These are phyloP conservation scores for Clonostachys byssicola DNA, from an alignment of 2,329 filamentous ascomycete species.

Conservation along the genomic window DNA sequence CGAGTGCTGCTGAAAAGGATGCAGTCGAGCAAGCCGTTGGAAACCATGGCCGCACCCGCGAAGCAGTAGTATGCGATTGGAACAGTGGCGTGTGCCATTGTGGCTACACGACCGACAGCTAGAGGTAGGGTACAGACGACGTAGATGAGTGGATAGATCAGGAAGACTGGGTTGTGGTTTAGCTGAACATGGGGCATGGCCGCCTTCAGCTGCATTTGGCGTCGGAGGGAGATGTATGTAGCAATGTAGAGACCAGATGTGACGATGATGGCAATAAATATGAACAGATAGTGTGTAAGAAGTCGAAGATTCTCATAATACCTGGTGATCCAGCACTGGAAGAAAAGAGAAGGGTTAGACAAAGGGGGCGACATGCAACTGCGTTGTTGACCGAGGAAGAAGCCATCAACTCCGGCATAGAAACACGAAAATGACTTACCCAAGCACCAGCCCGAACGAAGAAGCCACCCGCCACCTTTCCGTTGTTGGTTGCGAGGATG, in stretches of 20 bases:
- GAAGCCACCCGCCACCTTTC: conserved; percentile 12
- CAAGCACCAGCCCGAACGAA: conserved; percentile 53
- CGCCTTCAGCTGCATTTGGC: conserved; percentile 2
- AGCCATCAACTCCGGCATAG: neutral
- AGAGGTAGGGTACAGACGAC: conserved; percentile 57
- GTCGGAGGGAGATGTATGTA: conserved; percentile 26
- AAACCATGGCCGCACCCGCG: conserved; percentile 45
- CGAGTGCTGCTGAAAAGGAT: conserved; percentile 31
- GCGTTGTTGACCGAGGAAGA: too few relatives aligned
- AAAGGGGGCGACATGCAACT: neutral
- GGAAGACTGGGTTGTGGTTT: conserved; percentile 30
- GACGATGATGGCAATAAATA: conserved; percentile 36
- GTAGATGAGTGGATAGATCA: conserved; percentile 60
- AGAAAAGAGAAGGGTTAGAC: neutral
- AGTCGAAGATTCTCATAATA: conserved; percentile 47
- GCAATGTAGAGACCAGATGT: conserved; percentile 28
- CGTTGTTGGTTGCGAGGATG: conserved; percentile 27
- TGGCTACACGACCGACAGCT: conserved; percentile 53
- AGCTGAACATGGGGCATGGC: neutral
- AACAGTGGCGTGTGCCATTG: conserved; percentile 43
- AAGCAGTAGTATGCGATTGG: conserved; percentile 43
- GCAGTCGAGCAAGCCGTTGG: conserved; percentile 39
- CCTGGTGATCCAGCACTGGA: conserved; percentile 57
- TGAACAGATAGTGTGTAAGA: conserved; percentile 59
- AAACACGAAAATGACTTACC: conserved; percentile 19